Evolutionary conservation across 2,329 filamentous ascomycete genomes (phyloP), one percentile per base, ranked within the genome.

Genomic region (Neofusicoccum umdonicola): DNA sequence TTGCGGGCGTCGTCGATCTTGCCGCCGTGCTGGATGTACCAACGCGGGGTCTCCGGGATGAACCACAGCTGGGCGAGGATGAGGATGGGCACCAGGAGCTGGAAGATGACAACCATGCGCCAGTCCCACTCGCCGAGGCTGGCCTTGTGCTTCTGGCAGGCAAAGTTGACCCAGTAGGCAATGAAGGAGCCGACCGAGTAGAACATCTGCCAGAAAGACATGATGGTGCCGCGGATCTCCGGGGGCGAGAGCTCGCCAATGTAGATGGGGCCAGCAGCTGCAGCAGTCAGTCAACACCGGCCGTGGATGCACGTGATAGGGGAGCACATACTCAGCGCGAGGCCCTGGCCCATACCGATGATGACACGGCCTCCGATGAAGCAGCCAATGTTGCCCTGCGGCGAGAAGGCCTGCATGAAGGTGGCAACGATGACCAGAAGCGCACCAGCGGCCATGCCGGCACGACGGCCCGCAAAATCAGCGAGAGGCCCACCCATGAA

Each of bases 91-190:
- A 90, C 82, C n/a, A 91, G 75, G 56, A 90, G 80, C 77, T 91
- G 89, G 81, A 91, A 90, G 67, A 91, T 87, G 67, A 90, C 85
- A 13, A 91, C 87, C 80, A 90, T 85, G 70, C 84, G 86, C 88
- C 88, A 91, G 75, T 90, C 88, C 89, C 88, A 90, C 69, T 91
- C 81, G 44, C 88, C 88, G 4, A 90, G 82, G 47, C 69, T 78
- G 47, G 78, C 69, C 48, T 80, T 78, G 74, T 89, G 78, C 71
- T 86, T 80, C 41, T 82, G 82, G 72, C 85, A 86, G 15, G 83
- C 88, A 69, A 84, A 52, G 50, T 60, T 57, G 72, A 90, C 85
- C 87, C 82, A 84, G 78, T 86, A 88, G 58, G 85, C 87, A 68
- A 89, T 85, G 75, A 88, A 89, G 13, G 82, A 84, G 3, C 87